Evolutionary conservation across 1,284 basidiomycete genomes (phyloP), one percentile per base, ranked within the genome.

Genomic region (Puccinia coronata): DNA sequence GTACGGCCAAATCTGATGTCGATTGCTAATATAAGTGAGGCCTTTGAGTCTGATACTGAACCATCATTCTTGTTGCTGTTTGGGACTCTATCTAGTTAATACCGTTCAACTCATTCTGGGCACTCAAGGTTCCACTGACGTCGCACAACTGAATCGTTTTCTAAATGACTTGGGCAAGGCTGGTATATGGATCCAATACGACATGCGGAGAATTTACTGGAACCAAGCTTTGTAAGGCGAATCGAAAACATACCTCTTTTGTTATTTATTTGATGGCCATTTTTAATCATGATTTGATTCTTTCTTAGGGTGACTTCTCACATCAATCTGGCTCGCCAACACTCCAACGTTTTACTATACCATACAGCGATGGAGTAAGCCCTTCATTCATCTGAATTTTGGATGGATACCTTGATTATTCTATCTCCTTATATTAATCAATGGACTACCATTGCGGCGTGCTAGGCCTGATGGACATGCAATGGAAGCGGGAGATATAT

Each of bases 321-420:
- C 53, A 12, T 59, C 31, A 61, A 67, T 41, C 23, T 70, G 16
- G 36, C n/a, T 31, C 69, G 36, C 34, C 65, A 71, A 39, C 39
- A 70, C 47, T 23, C 61, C 61, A 70, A 79, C 25, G 23, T 78
- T 28, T 41, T 78, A 34, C 61, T 78, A 34, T 78, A 78, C 51
- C 75, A 78, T 43, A 78, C 75, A 55, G 75, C 75, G 9, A 78
- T 67, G 61, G 61, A 78, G 75, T 78, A 36, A 63, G 63, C 39
- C 47, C n/a, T 5, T 41, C 11, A n/a, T n/a, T n/a, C n/a, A n/a
- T n/a, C n/a, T n/a, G 51, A 49, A 51, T 6, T 51, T 34, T 53
- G 16, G 1, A 49, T 31, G n/a, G 34, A 65, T n/a, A 39, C n/a
- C 6, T 31, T 65, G 18, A 36, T 14, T 18, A 57, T 20, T 9